A percentile compares a stretch with the other conserved stretches of the same genome.
Evolutionary conservation across 2,329 filamentous ascomycete species (phyloP).

Genomic region (Clathrospora elynae): DNA sequence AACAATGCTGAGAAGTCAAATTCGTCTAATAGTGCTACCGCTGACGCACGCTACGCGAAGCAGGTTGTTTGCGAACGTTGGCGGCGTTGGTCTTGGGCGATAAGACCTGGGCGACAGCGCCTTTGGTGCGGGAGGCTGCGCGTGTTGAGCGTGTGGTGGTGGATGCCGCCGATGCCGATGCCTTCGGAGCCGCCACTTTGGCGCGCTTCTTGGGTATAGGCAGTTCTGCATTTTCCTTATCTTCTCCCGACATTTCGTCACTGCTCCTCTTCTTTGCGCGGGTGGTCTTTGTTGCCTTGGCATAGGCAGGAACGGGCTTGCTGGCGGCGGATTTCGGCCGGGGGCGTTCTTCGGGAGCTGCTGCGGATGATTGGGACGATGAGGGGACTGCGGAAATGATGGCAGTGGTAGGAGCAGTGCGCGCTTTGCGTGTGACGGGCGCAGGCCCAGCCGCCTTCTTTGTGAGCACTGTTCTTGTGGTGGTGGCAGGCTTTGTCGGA

Average conservation of each 20-base stretch:
- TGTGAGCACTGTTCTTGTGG: slow-evolving; percentile 16
- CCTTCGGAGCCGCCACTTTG: slow-evolving; percentile 17
- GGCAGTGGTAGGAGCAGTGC: slow-evolving; percentile 13
- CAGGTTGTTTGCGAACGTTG: slow-evolving; percentile 24
- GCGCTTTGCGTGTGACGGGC: slow-evolving; percentile 16
- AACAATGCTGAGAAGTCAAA: slow-evolving; percentile 13
- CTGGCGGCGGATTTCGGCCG: slow-evolving; percentile 15
- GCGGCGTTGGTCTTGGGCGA: slow-evolving; percentile 33
- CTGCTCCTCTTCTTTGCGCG: slow-evolving; percentile 36
- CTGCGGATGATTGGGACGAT: slow-evolving; percentile 4
- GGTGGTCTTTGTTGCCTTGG: slow-evolving; percentile 13
- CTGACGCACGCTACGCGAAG: slow-evolving; percentile 24
- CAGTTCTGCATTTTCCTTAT: slow-evolving; percentile 39
- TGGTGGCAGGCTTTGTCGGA: slow-evolving; percentile 13
- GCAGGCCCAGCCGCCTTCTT: slow-evolving; percentile 15
- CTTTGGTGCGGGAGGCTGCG: slow-evolving; percentile 31
- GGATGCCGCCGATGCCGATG: slow-evolving; percentile 7
- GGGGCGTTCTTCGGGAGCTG: slow-evolving; percentile 9
- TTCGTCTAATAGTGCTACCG: slow-evolving; percentile 26
- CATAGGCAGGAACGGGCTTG: slow-evolving; percentile 15
- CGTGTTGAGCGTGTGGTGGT: slow-evolving; percentile 28
- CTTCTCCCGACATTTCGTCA: slow-evolving; percentile 33
- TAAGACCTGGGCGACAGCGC: slow-evolving; percentile 21
- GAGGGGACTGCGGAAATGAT: slow-evolving; percentile 6
- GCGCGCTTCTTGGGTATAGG: slow-evolving; percentile 30